A percentile compares a stretch with the other conserved stretches of the same genome.
Evolutionary conservation across 805 yeast genomes (phyloP).

Genomic region (Pichia ethanolica): DNA sequence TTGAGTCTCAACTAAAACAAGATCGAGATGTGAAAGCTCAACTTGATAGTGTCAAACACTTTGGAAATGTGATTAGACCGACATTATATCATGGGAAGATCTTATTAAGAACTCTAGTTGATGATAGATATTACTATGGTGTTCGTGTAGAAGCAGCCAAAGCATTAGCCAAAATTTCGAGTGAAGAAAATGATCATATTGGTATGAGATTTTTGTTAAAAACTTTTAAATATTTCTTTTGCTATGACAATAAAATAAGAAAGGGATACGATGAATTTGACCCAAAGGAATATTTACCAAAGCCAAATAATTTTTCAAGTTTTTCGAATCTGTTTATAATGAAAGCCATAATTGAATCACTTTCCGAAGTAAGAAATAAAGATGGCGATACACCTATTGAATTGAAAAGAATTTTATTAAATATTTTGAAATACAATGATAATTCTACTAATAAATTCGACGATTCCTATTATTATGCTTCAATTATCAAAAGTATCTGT

Average conservation of each 20-base stretch:
- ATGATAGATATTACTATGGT: constrained; percentile 79
- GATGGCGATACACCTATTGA: constrained; percentile 50
- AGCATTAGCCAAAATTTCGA: constrained; percentile 66
- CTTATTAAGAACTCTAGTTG: constrained; percentile 74
- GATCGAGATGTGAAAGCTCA: constrained; percentile 97
- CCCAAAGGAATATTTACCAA: constrained; percentile 48
- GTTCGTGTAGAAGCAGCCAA: constrained; percentile 80
- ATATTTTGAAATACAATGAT: constrained; percentile 74
- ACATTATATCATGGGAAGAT: constrained; percentile 64
- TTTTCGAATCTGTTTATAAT: constrained; percentile 63
- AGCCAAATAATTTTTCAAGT: constrained; percentile 73
- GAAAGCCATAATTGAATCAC: constrained; percentile 55
- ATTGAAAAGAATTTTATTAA: constrained; percentile 57
- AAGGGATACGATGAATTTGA: constrained; percentile 22
- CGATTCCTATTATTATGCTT: constrained; percentile 61
- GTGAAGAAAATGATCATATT: constrained; percentile 49
- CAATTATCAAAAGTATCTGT: constrained; percentile 50
- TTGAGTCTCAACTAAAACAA: constrained; percentile 83
- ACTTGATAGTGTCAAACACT: constrained; percentile 68
- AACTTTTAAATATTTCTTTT: constrained; percentile 62
- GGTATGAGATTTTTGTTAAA: constrained; percentile 69
- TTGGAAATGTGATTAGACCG: constrained; percentile 54
- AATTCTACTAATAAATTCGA: constrained; percentile 70
- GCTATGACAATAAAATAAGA: constrained; percentile 47
- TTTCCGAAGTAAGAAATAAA: constrained; percentile 55